Conservation (phyloP, 176 grass and related monocot genomes). For the Themeda triandra region DNA sequence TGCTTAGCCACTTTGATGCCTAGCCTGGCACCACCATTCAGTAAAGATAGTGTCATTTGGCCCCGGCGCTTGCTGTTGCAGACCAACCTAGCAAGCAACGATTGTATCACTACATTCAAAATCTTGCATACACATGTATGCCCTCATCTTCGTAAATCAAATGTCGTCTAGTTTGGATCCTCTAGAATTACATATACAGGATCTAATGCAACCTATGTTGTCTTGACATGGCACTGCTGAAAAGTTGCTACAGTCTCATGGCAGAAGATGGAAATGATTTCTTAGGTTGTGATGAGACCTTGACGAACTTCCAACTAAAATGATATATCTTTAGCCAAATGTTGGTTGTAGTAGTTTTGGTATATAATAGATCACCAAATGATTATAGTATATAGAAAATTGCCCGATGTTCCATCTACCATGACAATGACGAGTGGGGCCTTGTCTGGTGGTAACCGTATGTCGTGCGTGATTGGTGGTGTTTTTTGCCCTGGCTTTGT, state of each 20-base stretch:
- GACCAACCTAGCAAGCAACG: not conserved
- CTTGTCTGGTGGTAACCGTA: not conserved
- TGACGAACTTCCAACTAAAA: not conserved
- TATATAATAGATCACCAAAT: not conserved
- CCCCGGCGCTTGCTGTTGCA: not conserved
- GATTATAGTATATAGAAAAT: not conserved
- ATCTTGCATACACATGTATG: not conserved
- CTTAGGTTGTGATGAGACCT: not conserved
- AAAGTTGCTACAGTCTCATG: not conserved
- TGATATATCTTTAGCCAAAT: not conserved
- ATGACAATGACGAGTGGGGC: not conserved
- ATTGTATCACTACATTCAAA: not conserved
- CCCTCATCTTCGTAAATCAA: not conserved
- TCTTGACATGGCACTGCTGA: not conserved
- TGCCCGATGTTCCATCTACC: not conserved
- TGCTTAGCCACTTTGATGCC: not conserved
- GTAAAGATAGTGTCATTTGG: not conserved
- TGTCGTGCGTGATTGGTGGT: not conserved
- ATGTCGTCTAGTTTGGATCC: not conserved
- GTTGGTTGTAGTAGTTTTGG: not conserved
- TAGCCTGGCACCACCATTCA: not conserved
- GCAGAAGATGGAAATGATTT: not conserved
- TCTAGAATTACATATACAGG: not conserved
- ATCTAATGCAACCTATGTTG: not conserved
- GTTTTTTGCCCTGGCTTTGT: not conserved